Conservation (phyloP, 148 eudicot genomes). For the Polygonum maritimum region DNA sequence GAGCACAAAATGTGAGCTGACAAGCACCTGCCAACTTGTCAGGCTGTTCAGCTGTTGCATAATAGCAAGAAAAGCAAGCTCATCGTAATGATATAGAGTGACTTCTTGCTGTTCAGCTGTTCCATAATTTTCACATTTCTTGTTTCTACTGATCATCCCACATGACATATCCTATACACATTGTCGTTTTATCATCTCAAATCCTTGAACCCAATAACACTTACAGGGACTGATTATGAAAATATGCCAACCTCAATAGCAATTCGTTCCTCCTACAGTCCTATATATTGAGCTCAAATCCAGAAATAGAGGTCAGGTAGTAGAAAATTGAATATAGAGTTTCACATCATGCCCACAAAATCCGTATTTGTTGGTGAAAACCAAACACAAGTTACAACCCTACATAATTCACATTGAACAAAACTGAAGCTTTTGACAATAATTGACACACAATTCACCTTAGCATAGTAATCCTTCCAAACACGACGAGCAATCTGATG, state of each 20-base stretch:
- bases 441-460: conserved; percentile 26
- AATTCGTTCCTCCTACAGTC: neutral
- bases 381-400: neutral
- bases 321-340: neutral
- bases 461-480: conserved; percentile 72
- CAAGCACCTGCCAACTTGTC: neutral
- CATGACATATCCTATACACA: neutral
- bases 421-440: neutral
- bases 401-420: neutral
- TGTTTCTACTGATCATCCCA: neutral
- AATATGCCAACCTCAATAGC: neutral
- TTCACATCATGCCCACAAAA: neutral
- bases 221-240: neutral
- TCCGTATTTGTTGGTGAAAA: neutral
- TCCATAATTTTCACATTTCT: conserved; percentile 2
- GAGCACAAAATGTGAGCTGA: neutral
- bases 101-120: no score
- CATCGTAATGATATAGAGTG: neutral
- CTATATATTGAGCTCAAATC: neutral
- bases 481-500: conserved; percentile 76
- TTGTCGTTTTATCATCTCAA: neutral
- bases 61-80: neutral
- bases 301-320: neutral
- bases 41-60: neutral
- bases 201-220: neutral